phyloP scores from a whole-genome alignment of 352 stramenopile species.

The Phytophthora boehmeriae region DNA sequence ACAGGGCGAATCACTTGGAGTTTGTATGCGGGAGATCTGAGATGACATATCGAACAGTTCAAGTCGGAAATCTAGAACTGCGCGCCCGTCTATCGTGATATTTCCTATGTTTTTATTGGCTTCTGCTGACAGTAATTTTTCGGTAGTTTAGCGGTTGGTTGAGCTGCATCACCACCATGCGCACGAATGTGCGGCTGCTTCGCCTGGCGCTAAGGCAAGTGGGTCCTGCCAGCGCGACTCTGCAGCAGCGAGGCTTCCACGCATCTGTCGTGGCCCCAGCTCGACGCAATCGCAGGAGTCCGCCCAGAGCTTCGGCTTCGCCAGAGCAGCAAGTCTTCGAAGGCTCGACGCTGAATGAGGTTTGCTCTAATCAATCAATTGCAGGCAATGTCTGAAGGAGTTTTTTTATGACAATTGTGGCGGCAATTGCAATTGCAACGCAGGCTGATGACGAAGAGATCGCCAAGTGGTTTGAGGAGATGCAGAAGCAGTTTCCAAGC shows the following conservation, averaged over 20 bases:
- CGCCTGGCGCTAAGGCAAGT: constrained; percentile 30
- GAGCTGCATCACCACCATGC: constrained; percentile 17
- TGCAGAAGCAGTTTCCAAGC: constrained; percentile 46
- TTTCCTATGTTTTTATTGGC: background rate
- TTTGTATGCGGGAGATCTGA: background rate
- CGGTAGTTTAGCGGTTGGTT: constrained; percentile 30
- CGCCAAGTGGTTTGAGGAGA: constrained; percentile 50
- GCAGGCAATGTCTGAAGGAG: background rate
- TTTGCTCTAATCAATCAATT: constrained; percentile 12
- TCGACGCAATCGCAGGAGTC: constrained; percentile 49
- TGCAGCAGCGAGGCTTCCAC: constrained; percentile 43
- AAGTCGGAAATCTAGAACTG: too few species aligned
- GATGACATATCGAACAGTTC: too few species aligned
- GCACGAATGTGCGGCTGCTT: constrained; percentile 22
- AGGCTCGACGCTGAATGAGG: constrained; percentile 28
- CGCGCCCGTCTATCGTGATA: background rate
- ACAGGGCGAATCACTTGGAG: background rate
- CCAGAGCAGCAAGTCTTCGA: constrained; percentile 34
- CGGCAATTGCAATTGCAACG: background rate
- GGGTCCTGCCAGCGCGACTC: constrained; percentile 4
- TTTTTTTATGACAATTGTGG: constrained; percentile 4
- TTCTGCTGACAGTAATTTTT: background rate
- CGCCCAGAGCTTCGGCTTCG: constrained; percentile 17
- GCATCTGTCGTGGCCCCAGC: constrained; percentile 41
- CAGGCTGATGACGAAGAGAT: constrained; percentile 52